Evolutionary conservation across 176 grass and related monocot species (phyloP), one percentile per base, ranked within the genome.

Genomic region (Paspalum notatum): DNA sequence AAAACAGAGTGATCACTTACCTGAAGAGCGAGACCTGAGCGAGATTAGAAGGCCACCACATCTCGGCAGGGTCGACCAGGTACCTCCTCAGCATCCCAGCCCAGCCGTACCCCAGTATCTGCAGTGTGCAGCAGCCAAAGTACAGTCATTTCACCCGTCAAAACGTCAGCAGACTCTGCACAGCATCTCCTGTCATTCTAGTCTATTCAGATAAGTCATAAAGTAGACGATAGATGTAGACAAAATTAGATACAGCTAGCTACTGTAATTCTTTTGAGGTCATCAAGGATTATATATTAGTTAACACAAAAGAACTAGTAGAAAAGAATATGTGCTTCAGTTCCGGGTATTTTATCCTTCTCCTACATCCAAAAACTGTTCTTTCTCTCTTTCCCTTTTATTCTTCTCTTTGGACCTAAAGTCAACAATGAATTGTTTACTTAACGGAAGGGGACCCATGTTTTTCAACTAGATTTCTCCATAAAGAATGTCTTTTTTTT

Each of bases 21-120:
- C 91, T 93, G 87, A 94, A 94, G 65, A 97, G 91, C n/a, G 94
- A 94, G 79, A 97, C 94, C 77, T 97, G 94, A 55, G 91, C 94
- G 21, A 97, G 91, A 63, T 97, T 97, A 39, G 94, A 97, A 82
- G 94, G 94, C 94, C 94, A 97, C 94, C 94, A 97, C 94, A 97
- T 97, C 45, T 97, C 94, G 4, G 87, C 94, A 57, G 94, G 94
- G n/a, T 97, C 91, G n/a, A 97, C 94, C 22, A 97, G 82, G 76
- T 91, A 97, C 75, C 91, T 91, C 78, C 94, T 82, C 32, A 94
- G 83, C 89, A 97, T 81, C 24, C 94, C 94, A 45, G 94, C 94
- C 94, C 94, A 97, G 8, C 94, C 94, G 85, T 97, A 97, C 26
- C 94, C 94, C 53, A 97, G 61, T 76, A 97, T 63, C 94, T 97